A percentile compares a stretch with the other conserved stretches of the same genome.
Evolutionary conservation across 257 asterid species (phyloP).

Genomic region (Fraxinus pennsylvanica): DNA sequence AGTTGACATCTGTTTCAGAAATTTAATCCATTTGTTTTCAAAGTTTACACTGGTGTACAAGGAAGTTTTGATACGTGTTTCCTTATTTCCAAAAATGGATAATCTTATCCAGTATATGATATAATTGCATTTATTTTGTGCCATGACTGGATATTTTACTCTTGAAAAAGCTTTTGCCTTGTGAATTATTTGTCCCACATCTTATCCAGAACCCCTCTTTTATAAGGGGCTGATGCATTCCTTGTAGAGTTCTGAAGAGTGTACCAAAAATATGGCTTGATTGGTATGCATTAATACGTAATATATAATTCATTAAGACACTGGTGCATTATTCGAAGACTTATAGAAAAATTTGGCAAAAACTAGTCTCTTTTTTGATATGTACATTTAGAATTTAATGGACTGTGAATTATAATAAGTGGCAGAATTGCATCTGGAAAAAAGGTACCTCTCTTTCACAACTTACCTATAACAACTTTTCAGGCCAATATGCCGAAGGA

Average conservation of each 20-base stretch:
- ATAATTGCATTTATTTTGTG: neutral
- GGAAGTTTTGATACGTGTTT: neutral
- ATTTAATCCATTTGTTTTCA: neutral
- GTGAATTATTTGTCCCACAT: neutral
- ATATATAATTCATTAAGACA: neutral
- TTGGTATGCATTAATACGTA: neutral
- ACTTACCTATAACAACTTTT: slow-evolving; percentile 8
- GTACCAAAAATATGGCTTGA: neutral
- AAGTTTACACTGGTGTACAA: neutral
- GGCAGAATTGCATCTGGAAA: neutral
- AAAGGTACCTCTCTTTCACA: neutral
- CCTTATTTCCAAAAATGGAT: neutral
- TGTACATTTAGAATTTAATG: neutral
- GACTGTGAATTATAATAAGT: neutral
- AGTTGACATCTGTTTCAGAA: neutral
- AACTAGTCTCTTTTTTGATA: neutral
- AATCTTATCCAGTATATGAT: neutral
- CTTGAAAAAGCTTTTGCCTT: neutral
- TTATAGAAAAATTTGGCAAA: neutral
- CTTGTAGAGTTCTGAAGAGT: neutral
- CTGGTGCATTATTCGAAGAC: neutral
- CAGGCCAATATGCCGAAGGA: slow-evolving; percentile 99
- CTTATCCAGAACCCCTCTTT: neutral
- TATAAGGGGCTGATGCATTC: neutral
- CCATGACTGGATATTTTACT: neutral